Base-by-base conservation (phyloP, 2,329 filamentous ascomycete species). In the Coniochaeta sp. region DNA sequence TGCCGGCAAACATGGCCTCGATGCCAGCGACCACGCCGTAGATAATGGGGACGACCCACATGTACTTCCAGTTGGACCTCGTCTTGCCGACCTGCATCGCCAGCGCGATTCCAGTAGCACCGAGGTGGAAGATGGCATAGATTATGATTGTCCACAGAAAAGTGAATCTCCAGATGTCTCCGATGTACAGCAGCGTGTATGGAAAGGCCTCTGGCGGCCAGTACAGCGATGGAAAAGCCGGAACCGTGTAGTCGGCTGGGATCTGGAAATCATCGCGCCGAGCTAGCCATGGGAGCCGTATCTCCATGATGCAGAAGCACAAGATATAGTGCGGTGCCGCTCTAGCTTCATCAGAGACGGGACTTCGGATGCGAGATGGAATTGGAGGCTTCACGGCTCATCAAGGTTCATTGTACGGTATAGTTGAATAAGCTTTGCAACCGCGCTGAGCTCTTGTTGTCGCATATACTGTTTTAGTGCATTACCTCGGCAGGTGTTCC, bases 81-180 rank as follows among this genome's bases (percentile, higher is more conserved):
- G 75, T 76, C 70, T 82, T 84, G 65, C 79, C 79, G 40, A 79
- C 84, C 72, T 95, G 90, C 68, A 92, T 87, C 50, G 84, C 76
- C 66, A 92, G 80, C 2, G 91, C 90, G 70, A 91, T 89, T 14
- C 81, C 76, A 0, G 89, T 86, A 2, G 89, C 89, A 36, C 86
- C 81, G 19, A 93, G 68, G 71, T 96, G 91, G 63, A 93, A 89
- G 22, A 85, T 79, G 36, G 83, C 86, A 67, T 90, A 93, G 65
- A 91, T 84, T 33, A 96, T 85, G 40, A 96, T 75, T 0, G 91
- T 96, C 92, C 92, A 97, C 70, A 88, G 83, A 17, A 95, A 76
- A 1, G 91, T 96, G 73, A 95, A 96, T 64, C 89, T 88, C 88
- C 91, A 93, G 60, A 96, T 90, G 70, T 96, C 91, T 62, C 75